Conservation (phyloP, 345 rosid species). For the Sonneratia caseolaris region DNA sequence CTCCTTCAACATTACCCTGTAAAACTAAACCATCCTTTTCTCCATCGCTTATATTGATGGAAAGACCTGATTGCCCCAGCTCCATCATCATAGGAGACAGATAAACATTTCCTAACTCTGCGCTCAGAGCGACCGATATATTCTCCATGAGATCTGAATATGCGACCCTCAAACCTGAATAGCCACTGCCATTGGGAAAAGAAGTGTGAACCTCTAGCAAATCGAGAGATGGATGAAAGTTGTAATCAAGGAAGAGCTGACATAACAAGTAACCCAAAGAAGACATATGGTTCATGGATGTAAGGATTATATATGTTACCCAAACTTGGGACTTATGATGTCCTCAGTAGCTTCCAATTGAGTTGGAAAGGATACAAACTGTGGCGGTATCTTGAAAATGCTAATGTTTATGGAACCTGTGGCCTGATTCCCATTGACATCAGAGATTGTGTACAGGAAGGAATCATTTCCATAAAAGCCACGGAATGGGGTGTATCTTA, state of each 20-base stretch:
- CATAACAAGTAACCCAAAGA: neutral
- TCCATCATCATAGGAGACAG: slow-evolving; percentile 63
- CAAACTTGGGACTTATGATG: slow-evolving; percentile 49
- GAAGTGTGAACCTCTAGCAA: neutral
- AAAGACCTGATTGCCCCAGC: slow-evolving; percentile 52
- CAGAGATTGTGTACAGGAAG: slow-evolving; percentile 53
- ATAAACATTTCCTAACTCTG: slow-evolving; percentile 43
- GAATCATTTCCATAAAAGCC: slow-evolving; percentile 68
- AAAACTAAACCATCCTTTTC: slow-evolving; percentile 38
- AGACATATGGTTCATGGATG: neutral
- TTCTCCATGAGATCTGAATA: slow-evolving; percentile 60
- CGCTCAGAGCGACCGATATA: slow-evolving; percentile 53
- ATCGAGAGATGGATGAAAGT: neutral
- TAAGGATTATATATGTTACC: slow-evolving; percentile 24
- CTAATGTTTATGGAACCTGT: slow-evolving; percentile 46
- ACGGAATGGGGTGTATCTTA: slow-evolving; percentile 74
- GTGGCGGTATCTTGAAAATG: slow-evolving; percentile 73
- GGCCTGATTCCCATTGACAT: slow-evolving; percentile 57
- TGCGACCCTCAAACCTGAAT: slow-evolving; percentile 52
- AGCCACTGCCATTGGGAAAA: slow-evolving; percentile 38
- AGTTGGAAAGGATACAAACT: slow-evolving; percentile 55
- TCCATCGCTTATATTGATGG: slow-evolving; percentile 30
- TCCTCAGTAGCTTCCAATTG: slow-evolving; percentile 75
- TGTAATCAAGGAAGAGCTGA: neutral
- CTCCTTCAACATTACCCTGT: slow-evolving; percentile 51